Conservation (phyloP, 371 early-diverging fungal genomes). For the Lichtheimia ramosa region DNA sequence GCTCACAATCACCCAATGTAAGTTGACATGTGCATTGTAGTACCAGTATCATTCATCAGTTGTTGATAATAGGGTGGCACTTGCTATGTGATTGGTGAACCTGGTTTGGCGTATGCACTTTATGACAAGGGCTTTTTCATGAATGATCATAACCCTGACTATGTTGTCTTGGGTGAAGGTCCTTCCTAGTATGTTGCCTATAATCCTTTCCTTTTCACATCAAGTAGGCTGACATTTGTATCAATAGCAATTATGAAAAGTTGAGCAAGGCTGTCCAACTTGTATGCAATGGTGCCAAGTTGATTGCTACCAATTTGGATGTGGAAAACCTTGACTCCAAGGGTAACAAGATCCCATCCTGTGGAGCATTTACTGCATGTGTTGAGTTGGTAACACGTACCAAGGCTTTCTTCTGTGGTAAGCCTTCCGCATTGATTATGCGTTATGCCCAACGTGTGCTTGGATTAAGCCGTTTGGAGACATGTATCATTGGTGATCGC, state of each 20-base stretch:
- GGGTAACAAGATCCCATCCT: constrained; percentile 56
- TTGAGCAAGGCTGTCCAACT: constrained; percentile 61
- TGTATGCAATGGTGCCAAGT: constrained; percentile 55
- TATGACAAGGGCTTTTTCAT: constrained; percentile 67
- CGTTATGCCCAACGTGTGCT: constrained; percentile 61
- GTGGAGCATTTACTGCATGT: constrained; percentile 60
- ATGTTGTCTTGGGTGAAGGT: constrained; percentile 67
- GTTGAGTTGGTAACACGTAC: constrained; percentile 63
- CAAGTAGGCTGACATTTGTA: too few species aligned
- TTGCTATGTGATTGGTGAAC: constrained; percentile 66
- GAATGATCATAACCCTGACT: constrained; percentile 64
- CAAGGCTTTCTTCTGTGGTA: constrained; percentile 69
- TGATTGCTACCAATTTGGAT: constrained; percentile 71
- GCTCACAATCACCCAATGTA: constrained; percentile 57
- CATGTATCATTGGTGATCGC: constrained; percentile 70
- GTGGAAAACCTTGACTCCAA: constrained; percentile 54
- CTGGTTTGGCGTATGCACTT: constrained; percentile 62
- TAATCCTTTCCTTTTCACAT: too few species aligned
- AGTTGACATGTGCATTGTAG: neutral
- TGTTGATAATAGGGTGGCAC: constrained; percentile 45
- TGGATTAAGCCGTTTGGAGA: constrained; percentile 55
- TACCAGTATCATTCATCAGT: neutral
- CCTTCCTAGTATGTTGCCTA: constrained; percentile 29
- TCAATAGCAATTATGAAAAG: constrained; percentile 52
- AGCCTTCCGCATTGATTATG: constrained; percentile 67